Conservation (phyloP, 2,329 filamentous ascomycete species). For the Ophiostoma perfectum region DNA sequence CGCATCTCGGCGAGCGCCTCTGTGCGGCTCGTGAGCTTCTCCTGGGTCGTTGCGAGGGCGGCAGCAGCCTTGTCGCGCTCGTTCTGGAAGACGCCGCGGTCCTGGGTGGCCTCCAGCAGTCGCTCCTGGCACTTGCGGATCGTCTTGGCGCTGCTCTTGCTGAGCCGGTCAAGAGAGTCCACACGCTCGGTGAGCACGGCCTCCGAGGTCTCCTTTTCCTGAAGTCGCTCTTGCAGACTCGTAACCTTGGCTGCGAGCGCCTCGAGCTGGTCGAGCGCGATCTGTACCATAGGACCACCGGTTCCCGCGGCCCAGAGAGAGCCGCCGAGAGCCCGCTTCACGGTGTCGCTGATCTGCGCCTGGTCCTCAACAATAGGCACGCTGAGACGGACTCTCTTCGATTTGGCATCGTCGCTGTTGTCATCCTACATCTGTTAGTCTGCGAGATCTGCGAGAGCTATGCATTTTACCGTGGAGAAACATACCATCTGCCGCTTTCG, state of each 20-base stretch:
- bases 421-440: slow-evolving; percentile 20
- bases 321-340: slow-evolving; percentile 22
- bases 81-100: slow-evolving; percentile 45
- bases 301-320: neutral
- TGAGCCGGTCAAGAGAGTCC: slow-evolving; percentile 40
- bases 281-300: slow-evolving; percentile 26
- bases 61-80: slow-evolving; percentile 38
- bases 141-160: slow-evolving; percentile 43
- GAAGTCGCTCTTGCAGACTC: slow-evolving; percentile 36
- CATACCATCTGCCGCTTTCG: slow-evolving; percentile 37
- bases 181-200: slow-evolving; percentile 36
- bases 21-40: slow-evolving; percentile 37
- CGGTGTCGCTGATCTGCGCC: slow-evolving; percentile 19
- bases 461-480: no score
- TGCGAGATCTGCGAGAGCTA: no score
- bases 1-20: slow-evolving; percentile 38
- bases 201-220: slow-evolving; percentile 31
- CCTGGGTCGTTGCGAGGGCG: slow-evolving; percentile 35
- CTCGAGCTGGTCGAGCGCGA: slow-evolving; percentile 33
- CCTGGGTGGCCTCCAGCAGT: slow-evolving; percentile 47
- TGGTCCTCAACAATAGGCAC: slow-evolving; percentile 23
- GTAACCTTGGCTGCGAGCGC: slow-evolving; percentile 30
- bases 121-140: slow-evolving; percentile 42
- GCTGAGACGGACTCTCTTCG: slow-evolving; percentile 33
- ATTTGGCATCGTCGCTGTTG: slow-evolving; percentile 19